Conservation (phyloP, 192 early-diverging fungal species). For the Borealophlyctis nickersoniae region DNA sequence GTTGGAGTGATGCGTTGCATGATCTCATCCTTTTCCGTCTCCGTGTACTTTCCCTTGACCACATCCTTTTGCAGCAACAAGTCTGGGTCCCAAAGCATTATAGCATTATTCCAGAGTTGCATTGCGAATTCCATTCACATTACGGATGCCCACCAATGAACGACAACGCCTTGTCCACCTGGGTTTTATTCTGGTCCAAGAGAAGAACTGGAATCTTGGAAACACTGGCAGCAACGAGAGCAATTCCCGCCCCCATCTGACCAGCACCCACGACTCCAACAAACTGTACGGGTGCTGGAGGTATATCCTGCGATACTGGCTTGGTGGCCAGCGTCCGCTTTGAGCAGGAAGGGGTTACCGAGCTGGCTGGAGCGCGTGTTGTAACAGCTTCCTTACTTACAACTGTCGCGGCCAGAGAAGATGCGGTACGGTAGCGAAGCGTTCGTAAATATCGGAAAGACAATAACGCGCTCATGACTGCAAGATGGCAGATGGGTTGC, state of each 20-base stretch:
- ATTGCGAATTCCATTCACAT: no score
- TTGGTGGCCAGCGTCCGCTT: no score
- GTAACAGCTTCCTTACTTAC: no score
- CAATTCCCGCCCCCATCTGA: conserved; percentile 86
- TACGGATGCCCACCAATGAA: conserved; percentile 75
- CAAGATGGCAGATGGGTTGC: no score
- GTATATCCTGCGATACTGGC: no score
- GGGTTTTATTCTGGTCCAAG: conserved; percentile 72
- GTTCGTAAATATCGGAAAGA: no score
- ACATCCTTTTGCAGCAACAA: conserved; percentile 86
- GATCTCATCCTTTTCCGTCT: conserved; percentile 64
- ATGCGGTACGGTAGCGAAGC: no score
- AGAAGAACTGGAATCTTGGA: conserved; percentile 74
- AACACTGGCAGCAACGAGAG: conserved; percentile 79
- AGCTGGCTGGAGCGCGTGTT: no score
- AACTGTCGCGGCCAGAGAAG: no score
- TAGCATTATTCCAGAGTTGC: no score
- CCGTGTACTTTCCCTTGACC: conserved; percentile 79
- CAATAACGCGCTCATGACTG: no score
- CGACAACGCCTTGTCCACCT: conserved; percentile 76
- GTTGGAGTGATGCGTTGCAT: conserved; percentile 63
- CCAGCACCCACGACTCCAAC: conserved; percentile 88
- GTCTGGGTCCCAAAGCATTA: conserved; percentile 45
- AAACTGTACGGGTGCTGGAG: neutral
- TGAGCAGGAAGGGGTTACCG: no score